These are phyloP conservation scores for Plasmopara viticola DNA, from an alignment of 352 stramenopile species.

Conservation along the genomic window DNA sequence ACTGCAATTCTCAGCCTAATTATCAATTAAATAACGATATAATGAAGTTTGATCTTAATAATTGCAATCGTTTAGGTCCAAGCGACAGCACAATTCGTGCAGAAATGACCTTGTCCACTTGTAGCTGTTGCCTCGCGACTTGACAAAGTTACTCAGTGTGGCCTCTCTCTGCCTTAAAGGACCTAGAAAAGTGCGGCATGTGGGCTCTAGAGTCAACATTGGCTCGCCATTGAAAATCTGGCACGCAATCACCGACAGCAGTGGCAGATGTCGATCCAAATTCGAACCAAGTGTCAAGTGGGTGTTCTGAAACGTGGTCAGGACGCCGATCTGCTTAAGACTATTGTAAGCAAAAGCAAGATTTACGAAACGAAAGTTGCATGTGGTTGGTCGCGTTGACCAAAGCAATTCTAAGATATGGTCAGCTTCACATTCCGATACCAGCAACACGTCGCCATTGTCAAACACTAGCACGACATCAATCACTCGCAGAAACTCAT, in stretches of 20 bases:
- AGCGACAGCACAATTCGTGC: constrained; percentile 30
- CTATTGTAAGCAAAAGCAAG: constrained; percentile 16
- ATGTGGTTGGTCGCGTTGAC: constrained; percentile 1
- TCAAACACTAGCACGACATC: too few relatives aligned
- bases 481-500: too few relatives aligned
- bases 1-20: too few relatives aligned
- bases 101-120: constrained; percentile 37
- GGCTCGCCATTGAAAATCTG: constrained; percentile 35
- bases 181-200: constrained; percentile 17
- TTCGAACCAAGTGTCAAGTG: constrained; percentile 6
- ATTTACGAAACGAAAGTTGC: constrained; percentile 27
- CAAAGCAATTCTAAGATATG: constrained; percentile 32
- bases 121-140: constrained; percentile 21
- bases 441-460: constrained; percentile 30
- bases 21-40: too few relatives aligned
- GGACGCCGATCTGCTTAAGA: constrained; percentile 3
- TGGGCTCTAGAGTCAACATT: constrained; percentile 13
- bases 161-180: constrained; percentile 13
- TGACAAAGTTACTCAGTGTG: constrained; percentile 26
- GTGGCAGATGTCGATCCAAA: constrained; percentile 3
- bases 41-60: too few relatives aligned
- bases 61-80: too few relatives aligned
- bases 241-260: constrained; percentile 13
- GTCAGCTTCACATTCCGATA: constrained; percentile 38
- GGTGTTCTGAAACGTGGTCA: constrained; percentile 5